Conservation (phyloP, 257 asterid genomes). For the Forsythia viridissima region DNA sequence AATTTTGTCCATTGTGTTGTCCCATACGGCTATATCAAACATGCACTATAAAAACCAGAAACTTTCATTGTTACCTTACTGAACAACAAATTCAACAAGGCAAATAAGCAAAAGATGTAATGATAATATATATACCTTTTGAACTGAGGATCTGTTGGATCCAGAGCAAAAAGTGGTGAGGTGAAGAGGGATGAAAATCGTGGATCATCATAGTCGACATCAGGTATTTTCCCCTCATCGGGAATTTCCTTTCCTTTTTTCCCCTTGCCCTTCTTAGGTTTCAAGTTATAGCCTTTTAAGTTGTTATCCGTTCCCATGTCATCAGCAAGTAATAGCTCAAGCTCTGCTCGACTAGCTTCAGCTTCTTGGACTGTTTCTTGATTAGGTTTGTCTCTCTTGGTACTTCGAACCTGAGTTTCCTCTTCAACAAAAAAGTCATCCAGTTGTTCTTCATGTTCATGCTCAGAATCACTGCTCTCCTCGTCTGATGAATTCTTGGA, state of each 20-base stretch:
- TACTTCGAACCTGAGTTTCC: slow-evolving; percentile 25
- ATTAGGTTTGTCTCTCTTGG: slow-evolving; percentile 33
- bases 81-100: not conserved
- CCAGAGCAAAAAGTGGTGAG: slow-evolving; percentile 69
- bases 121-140: slow-evolving; percentile 58
- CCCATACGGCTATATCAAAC: not conserved
- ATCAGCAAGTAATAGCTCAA: slow-evolving; percentile 81
- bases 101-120: not conserved
- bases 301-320: slow-evolving; percentile 54
- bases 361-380: slow-evolving; percentile 46
- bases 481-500: slow-evolving; percentile 74
- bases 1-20: not conserved
- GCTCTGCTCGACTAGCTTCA: slow-evolving; percentile 85
- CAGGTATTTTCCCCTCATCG: slow-evolving; percentile 70
- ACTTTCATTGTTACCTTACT: not conserved
- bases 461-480: slow-evolving; percentile 51
- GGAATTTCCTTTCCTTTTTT: slow-evolving; percentile 55
- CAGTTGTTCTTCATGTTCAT: slow-evolving; percentile 48
- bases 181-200: slow-evolving; percentile 68
- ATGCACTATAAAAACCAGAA: not conserved
- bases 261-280: slow-evolving; percentile 64
- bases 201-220: slow-evolving; percentile 62
- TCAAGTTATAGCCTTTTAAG: slow-evolving; percentile 79
- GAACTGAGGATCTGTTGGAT: slow-evolving; percentile 96
- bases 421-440: slow-evolving; percentile 86